Evolutionary conservation across 148 eudicot genomes (phyloP).

Genomic region (Camellia granthamiana): DNA sequence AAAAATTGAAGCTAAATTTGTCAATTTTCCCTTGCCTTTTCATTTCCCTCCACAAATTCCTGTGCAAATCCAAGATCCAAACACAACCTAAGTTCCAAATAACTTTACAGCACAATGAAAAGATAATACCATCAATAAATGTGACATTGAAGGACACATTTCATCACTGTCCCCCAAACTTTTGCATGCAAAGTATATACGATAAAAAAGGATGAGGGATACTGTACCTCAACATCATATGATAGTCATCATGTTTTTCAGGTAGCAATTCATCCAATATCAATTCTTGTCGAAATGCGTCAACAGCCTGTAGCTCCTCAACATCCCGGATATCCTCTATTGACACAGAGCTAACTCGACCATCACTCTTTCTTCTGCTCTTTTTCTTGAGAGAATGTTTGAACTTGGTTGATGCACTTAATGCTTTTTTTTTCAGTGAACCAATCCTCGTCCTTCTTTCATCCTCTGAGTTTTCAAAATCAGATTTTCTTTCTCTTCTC

Average conservation of each 20-base stretch:
- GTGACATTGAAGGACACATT: not conserved
- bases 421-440: constrained; percentile 54
- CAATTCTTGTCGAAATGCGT: constrained; percentile 52
- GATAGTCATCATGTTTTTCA: constrained; percentile 56
- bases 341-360: constrained; percentile 49
- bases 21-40: no score
- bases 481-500: constrained; percentile 57
- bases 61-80: no score
- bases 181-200: not conserved
- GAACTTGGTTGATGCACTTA: constrained; percentile 56
- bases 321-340: constrained; percentile 61
- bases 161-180: not conserved
- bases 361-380: constrained; percentile 48
- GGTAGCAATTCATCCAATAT: constrained; percentile 53
- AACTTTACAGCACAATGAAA: no score
- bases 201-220: not conserved
- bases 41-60: no score
- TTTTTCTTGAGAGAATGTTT: constrained; percentile 61
- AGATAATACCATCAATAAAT: not conserved
- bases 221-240: constrained; percentile 55
- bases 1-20: no score
- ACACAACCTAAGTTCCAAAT: no score
- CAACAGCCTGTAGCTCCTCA: constrained; percentile 53
- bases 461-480: constrained; percentile 60
- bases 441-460: constrained; percentile 60